Conservation (phyloP, 805 yeast species). For the Barnettozyma populi region DNA sequence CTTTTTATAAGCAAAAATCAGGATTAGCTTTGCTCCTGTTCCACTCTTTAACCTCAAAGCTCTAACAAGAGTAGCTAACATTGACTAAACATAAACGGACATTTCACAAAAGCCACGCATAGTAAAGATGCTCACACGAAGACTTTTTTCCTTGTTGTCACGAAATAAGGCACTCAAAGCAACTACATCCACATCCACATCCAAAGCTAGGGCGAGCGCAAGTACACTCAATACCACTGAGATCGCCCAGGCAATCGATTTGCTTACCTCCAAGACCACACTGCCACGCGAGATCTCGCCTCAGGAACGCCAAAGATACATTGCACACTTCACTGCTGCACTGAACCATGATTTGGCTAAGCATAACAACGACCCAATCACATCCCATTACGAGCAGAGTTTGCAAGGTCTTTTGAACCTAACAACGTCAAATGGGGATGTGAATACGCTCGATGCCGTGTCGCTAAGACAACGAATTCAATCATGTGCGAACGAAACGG, state of each 20-base stretch:
- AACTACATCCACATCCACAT: too few relatives aligned
- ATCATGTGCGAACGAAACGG: neutral
- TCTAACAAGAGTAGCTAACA: too few relatives aligned
- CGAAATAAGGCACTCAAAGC: neutral
- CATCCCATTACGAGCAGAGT: slow-evolving; percentile 7
- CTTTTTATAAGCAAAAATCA: too few relatives aligned
- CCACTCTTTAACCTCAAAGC: too few relatives aligned
- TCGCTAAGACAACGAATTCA: slow-evolving; percentile 1
- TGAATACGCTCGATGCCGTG: slow-evolving; percentile 1
- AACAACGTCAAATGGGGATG: neutral
- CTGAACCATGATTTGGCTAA: slow-evolving; percentile 1
- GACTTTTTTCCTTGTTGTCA: neutral
- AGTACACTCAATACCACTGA: slow-evolving; percentile 2
- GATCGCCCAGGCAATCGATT: slow-evolving; percentile 8
- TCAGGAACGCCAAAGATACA: slow-evolving; percentile 5
- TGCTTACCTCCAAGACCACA: slow-evolving; percentile 2
- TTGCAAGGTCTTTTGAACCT: slow-evolving; percentile 6
- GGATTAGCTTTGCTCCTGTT: too few relatives aligned
- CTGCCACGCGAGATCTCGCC: neutral
- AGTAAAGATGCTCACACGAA: neutral
- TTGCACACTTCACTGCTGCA: slow-evolving; percentile 7
- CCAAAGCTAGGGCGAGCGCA: neutral
- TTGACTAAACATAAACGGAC: too few relatives aligned
- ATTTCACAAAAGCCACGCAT: neutral
- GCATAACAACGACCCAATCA: neutral